Base-by-base conservation (phyloP, 1,139 yeast species). In the Kodamaea sp. region DNA sequence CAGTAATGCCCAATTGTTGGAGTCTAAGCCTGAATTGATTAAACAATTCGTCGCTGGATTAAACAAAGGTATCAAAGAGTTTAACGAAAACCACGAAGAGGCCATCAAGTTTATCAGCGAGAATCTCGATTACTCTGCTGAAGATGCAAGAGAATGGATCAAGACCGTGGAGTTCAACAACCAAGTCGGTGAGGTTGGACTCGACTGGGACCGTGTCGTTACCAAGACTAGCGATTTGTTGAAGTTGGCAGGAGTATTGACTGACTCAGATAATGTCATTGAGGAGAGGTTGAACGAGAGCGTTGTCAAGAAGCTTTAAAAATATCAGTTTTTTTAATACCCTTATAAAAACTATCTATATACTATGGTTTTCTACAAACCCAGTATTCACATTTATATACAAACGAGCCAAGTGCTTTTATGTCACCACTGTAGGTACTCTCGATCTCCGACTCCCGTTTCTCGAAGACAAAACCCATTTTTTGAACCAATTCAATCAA, bases 141-240 rank as follows among this genome's bases (percentile, higher is more conserved):
- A 73, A 34, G 96, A 89, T 57, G 95, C 95, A 9, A 59, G 66
- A 13, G 82, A 77, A 39, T 88, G 96, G 96, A 65, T 83, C 41
- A 70, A 80, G 44, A 85, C 95, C 0, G 96, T 88, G 9, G 54
- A 66, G 41, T 88, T 87, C 60, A 72, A 76, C 44, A 47, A 60
- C 5, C 59, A 73, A 22, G 71, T 80, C 7, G 70, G 75, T 2
- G 44, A 47, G 11, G 44, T 34, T 3, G 55, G 57, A 6, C 61
- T 85, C 20, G 81, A 84, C 43, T 65, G 73, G 63, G 64, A 66
- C 1, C 52, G 51, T 12, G 76, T 80, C 11, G 73, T 81, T 15
- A 60, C 59, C n/a, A 79, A 79, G 44, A 83, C 92, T 6, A 61
- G 70, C n/a, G 54, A 61, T 8, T 73, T 80, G n/a, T 69, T 86